Conservation (phyloP, 768 basidiomycete genomes). For the Piloderma croceum region DNA sequence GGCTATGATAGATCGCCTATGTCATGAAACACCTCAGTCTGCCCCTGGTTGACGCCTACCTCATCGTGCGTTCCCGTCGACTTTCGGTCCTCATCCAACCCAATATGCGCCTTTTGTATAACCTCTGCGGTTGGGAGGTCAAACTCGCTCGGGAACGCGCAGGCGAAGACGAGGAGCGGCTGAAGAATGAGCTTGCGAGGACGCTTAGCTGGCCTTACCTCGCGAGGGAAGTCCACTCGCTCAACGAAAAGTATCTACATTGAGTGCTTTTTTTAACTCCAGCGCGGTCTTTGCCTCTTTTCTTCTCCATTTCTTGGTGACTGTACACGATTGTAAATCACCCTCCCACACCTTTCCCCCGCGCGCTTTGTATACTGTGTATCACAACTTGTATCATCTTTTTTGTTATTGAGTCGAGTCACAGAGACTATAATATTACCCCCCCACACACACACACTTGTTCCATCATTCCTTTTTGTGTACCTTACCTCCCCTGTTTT, state of each 20-base stretch:
- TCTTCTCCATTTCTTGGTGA: too few species aligned
- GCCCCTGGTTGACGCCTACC: constrained; percentile 88
- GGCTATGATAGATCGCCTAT: constrained; percentile 70
- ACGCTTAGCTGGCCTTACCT: constrained; percentile 82
- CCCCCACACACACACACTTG: too few species aligned
- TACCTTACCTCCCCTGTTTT: too few species aligned
- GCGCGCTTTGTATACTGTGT: too few species aligned
- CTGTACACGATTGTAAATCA: too few species aligned
- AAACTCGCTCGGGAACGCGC: constrained; percentile 78
- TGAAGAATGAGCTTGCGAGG: constrained; percentile 57
- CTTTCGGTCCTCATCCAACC: constrained; percentile 91
- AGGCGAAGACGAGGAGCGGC: constrained; percentile 40
- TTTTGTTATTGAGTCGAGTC: too few species aligned
- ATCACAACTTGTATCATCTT: too few species aligned
- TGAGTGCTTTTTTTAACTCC: too few species aligned
- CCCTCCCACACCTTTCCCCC: too few species aligned
- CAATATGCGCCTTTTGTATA: constrained; percentile 92
- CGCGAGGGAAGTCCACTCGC: constrained; percentile 75
- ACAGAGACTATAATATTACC: too few species aligned
- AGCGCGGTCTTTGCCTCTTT: too few species aligned
- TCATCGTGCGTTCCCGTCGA: constrained; percentile 84
- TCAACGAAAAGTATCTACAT: constrained; percentile 79
- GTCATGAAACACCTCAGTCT: constrained; percentile 89
- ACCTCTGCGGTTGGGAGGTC: constrained; percentile 92
- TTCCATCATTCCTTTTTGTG: too few species aligned